Evolutionary conservation across 352 stramenopile species (phyloP).

Genomic region (Phytopythium mirpurense): DNA sequence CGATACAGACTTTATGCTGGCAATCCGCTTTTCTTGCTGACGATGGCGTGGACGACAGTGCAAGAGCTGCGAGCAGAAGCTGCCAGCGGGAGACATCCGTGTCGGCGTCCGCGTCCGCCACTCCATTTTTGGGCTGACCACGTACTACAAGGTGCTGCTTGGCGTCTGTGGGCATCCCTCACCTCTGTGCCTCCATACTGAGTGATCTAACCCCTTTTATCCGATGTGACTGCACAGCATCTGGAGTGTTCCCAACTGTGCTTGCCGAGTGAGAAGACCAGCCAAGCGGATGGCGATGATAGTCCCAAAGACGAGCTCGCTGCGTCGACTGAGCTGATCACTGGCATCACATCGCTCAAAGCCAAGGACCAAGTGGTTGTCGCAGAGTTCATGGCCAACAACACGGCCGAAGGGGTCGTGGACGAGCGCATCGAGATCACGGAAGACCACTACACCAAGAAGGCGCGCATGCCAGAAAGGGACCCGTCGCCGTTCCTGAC

Average conservation of each 20-base stretch:
- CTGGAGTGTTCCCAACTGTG: conserved; percentile 22
- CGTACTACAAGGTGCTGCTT: conserved; percentile 72
- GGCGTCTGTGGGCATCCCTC: no score
- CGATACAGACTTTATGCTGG: conserved; percentile 3
- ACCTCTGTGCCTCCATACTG: no score
- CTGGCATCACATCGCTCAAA: conserved; percentile 36
- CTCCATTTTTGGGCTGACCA: conserved; percentile 77
- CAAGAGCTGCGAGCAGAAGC: conserved; percentile 70
- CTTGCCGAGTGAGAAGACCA: conserved; percentile 15
- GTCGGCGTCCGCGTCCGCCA: conserved; percentile 59
- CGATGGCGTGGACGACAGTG: conserved; percentile 35
- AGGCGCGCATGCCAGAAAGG: conserved; percentile 57
- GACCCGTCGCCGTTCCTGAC: conserved; percentile 76
- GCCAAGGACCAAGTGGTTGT: conserved; percentile 40
- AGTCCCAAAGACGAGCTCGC: conserved; percentile 6
- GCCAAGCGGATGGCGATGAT: conserved; percentile 9
- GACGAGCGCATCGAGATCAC: conserved; percentile 66
- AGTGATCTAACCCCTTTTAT: background rate
- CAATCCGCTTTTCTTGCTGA: conserved; percentile 1
- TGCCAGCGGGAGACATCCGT: conserved; percentile 35
- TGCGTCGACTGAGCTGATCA: conserved; percentile 29
- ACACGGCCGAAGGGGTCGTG: conserved; percentile 38
- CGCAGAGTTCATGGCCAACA: conserved; percentile 50
- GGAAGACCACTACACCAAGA: conserved; percentile 73
- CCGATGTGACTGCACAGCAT: conserved; percentile 13